Base-by-base conservation (phyloP, 1,284 basidiomycete species). In the Trichosporon sp. region DNA sequence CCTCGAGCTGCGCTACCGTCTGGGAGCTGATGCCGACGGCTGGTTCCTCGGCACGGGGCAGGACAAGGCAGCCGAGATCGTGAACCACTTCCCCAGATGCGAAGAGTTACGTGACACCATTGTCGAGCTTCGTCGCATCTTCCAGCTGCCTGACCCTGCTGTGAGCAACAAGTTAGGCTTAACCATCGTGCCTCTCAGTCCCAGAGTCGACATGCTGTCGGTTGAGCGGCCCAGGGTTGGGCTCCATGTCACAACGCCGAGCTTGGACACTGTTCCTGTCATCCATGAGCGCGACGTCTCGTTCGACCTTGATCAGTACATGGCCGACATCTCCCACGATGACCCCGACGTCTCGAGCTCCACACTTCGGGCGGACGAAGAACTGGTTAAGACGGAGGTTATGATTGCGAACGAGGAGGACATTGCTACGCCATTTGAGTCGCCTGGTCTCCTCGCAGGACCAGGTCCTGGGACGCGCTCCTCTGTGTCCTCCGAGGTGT, bases 221-320 rank as follows among this genome's bases (percentile, higher is more conserved):
- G 2, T 35, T 4, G 32, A 63, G 31, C 31, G 14, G 4, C 31
- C 14, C 5, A 63, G 32, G 32, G 37, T 35, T 3, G 59, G 31
- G 5, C 12, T 63, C 5, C 16, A 35, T 35, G 59, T 63, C 21
- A 63, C 59, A 5, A 35, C 32, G 32, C 59, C 59, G 5, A 63
- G 59, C 32, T 12, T 63, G 31, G 59, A 35, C 31, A 63, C 59
- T 7, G 21, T 37, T 6, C 59, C 59, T 10, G 12, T 43, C 4
- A 46, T 70, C 12, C 73, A 72, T 48, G 66, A 73, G 71, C 75
- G 75, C 14, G 73, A 74, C 51, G 70, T 66, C 4, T 77, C 78
- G 6, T 78, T 79, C 66, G 79, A 81, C 68, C 71, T 81, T 5
- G 80, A 80, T n/a, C 73, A 77, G 59, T 81, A 79, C 66, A 68